Evolutionary conservation across 1,284 basidiomycete species (phyloP), one percentile per base, ranked within the genome.

Genomic region (Moesziomyces aphidis): DNA sequence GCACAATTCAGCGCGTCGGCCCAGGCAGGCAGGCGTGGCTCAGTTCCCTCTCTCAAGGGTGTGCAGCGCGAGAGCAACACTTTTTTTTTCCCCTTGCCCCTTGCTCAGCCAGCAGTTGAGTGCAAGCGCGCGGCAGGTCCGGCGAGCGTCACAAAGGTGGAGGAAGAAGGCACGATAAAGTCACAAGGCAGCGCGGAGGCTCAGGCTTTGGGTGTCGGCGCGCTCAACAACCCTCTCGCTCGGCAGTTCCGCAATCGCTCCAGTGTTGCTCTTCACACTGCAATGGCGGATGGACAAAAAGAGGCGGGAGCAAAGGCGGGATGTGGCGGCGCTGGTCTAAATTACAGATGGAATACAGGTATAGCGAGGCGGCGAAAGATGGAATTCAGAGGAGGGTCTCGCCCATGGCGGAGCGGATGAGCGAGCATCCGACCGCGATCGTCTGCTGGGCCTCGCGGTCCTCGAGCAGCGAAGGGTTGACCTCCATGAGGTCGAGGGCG

Each of bases 341-440:
- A 49, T 19, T 49, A 49, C 22, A 26, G 22, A 19, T 15, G 22
- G 24, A 11, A 31, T 49, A 26, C 36, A 39, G 36, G 36, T 39
- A 26, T 49, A 26, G 47, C 26, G 24, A 48, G 3, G n/a, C 46
- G 46, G 22, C 5, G 42, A 22, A 19, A 13, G 15, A 57, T 24
- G 8, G 6, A 50, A 22, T n/a, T 52, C 36, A 77, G 24, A 77
- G 69, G 6, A 78, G 70, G 17, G 76, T 78, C 64, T 78, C 76
- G 15, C 96, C 96, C 66, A 99, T 87, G 6, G 96, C 95, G 31
- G 94, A 89, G 44, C 97, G 89, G 21, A 95, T 90, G 44, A 99
- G 88, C 34, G 94, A 97, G 85, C 95, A 95, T 2, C 96, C 97
- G 23, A 98, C 91, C 24, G 93, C 91, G 47, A 99, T 91, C 0